These are phyloP conservation scores for Puccinia coronata DNA, from an alignment of 1,284 basidiomycete genomes.

Conservation along the genomic window DNA sequence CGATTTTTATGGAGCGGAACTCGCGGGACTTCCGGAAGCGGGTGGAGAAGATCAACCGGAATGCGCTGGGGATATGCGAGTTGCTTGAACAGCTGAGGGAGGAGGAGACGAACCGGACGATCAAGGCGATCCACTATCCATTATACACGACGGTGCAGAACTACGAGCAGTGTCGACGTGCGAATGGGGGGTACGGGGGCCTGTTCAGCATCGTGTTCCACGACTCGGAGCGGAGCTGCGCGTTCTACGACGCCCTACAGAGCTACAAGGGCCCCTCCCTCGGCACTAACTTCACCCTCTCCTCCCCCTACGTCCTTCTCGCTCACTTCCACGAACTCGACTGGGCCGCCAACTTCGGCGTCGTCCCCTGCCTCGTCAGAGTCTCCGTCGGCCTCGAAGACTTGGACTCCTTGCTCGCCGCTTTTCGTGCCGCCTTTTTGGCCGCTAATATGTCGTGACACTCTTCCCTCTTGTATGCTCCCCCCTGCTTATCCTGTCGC, in stretches of 20 bases:
- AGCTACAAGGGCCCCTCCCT: conserved; percentile 90
- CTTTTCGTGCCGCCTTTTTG: conserved; percentile 70
- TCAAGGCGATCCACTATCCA: conserved; percentile 88
- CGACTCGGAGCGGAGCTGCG: conserved; percentile 68
- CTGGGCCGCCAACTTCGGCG: conserved; percentile 85
- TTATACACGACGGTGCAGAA: conserved; percentile 74
- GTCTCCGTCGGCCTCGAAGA: conserved; percentile 90
- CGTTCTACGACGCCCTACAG: conserved; percentile 82
- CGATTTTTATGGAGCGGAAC: conserved; percentile 96
- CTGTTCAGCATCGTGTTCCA: conserved; percentile 89
- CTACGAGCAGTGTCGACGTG: conserved; percentile 70
- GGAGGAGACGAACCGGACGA: conserved; percentile 54
- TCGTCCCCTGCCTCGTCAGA: conserved; percentile 80
- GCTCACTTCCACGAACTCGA: conserved; percentile 89
- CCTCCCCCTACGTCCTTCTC: conserved; percentile 87
- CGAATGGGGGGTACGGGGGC: conserved; percentile 70
- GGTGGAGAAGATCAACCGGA: conserved; percentile 75
- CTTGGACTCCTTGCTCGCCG: conserved; percentile 65
- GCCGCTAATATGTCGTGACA: conserved; percentile 57
- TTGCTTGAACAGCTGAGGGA: conserved; percentile 67
- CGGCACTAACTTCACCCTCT: conserved; percentile 94
- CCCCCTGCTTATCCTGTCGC: background rate
- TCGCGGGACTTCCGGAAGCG: conserved; percentile 85
- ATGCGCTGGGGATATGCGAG: conserved; percentile 78
- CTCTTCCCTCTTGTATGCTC: background rate